Percentiles rank a stretch among this genome's conserved stretches.
Conservation (phyloP, 1,139 yeast genomes). For the Geotrichum citri-aurantii region DNA sequence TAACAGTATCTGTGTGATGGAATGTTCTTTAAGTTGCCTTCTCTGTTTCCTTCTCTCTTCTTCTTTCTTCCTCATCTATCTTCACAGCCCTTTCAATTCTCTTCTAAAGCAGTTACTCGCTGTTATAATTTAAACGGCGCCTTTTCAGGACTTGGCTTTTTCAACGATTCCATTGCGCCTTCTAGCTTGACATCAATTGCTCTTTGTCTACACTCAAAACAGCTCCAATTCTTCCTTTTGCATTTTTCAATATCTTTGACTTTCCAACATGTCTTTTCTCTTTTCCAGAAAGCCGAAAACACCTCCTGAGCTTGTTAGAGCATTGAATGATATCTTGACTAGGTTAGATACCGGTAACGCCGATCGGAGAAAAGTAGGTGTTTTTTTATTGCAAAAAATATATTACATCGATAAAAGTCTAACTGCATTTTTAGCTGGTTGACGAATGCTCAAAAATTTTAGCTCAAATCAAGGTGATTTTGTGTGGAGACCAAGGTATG, state of each 20-base stretch:
- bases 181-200: background rate
- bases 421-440: constrained; percentile 41
- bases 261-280: constrained; percentile 64
- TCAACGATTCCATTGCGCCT: background rate
- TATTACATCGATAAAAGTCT: background rate
- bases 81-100: background rate
- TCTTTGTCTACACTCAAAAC: background rate
- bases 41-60: background rate
- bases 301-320: constrained; percentile 75
- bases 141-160: background rate
- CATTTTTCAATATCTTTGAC: background rate
- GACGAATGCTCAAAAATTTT: constrained; percentile 73
- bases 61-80: background rate
- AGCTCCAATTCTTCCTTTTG: background rate
- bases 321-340: constrained; percentile 64
- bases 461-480: constrained; percentile 57
- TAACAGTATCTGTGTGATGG: background rate
- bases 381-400: background rate
- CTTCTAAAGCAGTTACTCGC: background rate
- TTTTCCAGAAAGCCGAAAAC: constrained; percentile 91
- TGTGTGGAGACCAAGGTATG: constrained; percentile 65
- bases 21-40: background rate
- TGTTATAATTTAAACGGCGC: background rate
- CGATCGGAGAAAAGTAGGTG: constrained; percentile 47
- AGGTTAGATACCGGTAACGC: constrained; percentile 49